A percentile compares a stretch with the other conserved stretches of the same genome.
These are phyloP conservation scores for Arxiozyma telluris DNA, from an alignment of 1,139 yeast genomes.

Conservation along the genomic window DNA sequence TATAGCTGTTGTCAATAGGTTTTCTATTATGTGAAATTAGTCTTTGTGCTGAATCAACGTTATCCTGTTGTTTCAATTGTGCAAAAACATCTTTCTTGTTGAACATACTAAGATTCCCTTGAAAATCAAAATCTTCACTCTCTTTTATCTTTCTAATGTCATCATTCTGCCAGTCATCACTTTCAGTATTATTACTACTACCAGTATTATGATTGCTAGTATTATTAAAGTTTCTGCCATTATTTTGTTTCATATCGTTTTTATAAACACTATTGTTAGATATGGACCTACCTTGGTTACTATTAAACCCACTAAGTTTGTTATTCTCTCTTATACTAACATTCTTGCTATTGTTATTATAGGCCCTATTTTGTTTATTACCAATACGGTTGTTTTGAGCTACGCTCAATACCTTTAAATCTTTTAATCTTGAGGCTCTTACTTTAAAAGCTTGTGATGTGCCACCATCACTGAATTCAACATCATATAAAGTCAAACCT, in stretches of 20 bases:
- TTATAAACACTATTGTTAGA: conserved; percentile 6
- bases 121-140: conserved; percentile 76
- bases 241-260: conserved; percentile 5
- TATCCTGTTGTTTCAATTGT: conserved; percentile 60
- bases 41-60: conserved; percentile 50
- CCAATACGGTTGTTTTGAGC: conserved; percentile 17
- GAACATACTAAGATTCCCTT: conserved; percentile 70
- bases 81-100: conserved; percentile 76
- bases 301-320: conserved; percentile 7
- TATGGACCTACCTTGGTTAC: conserved; percentile 6
- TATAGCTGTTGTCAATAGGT: conserved; percentile 18
- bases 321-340: conserved; percentile 8
- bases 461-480: conserved; percentile 29
- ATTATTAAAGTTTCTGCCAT: conserved; percentile 4
- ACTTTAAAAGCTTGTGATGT: conserved; percentile 30
- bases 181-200: neutral
- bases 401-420: conserved; percentile 31
- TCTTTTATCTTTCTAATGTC: conserved; percentile 43
- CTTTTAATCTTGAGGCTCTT: conserved; percentile 28
- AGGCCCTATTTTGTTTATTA: neutral
- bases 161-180: conserved; percentile 42
- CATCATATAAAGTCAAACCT: conserved; percentile 28
- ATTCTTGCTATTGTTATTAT: conserved; percentile 11
- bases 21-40: conserved; percentile 68
- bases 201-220: conserved; percentile 14